Base-by-base conservation (phyloP, 306 rosid species). In the Cucurbita argyrosperma region DNA sequence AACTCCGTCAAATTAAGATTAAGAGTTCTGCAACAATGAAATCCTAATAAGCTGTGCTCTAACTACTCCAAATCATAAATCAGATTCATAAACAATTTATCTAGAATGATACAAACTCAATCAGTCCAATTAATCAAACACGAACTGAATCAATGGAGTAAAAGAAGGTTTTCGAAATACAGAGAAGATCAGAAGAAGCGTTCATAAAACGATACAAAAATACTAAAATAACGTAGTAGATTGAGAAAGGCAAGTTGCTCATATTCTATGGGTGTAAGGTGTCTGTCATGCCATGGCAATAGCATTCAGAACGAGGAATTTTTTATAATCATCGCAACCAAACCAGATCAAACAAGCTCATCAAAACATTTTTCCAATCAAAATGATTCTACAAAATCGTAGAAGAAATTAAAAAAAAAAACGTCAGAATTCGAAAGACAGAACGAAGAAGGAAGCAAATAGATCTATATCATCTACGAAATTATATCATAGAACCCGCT, bases 261-360 rank as follows among this genome's bases (percentile, higher is more conserved):
- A 94, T 89, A 91, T 94, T 94, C 99, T 94, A 91, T 91, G 99
- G 99, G 99, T 94, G 99, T 89, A 89, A 67, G 80, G 92, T 82
- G 97, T 94, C 97, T 94, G 76, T 94, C 99, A 94, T 85, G 97
- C 97, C 71, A 88, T 87, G 85, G 85, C 89, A 11, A 74, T 81
- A 77, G 96, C 97, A 81, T 84, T 94, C 97, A 91, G 99, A 16
- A 94, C 97, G 97, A 91, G 95, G 92, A 94, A 94, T 91, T 91
- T 74, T 74, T 87, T 94, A 91, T 88, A 94, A 91, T 91, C 99
- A 91, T 77, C 73, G 90, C 99, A 85, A 78, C 83, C 79, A 58
- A 56, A 76, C 70, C 85, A 38, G 0, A n/a, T 16, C 5, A 4
- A 38, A 66, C 15, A 5, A 64, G 14, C 18, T 64, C 35, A 42